Percentiles rank a stretch among this genome's conserved stretches.
phyloP scores from a whole-genome alignment of 352 stramenopile species.

The Globisporangium paddicum region DNA sequence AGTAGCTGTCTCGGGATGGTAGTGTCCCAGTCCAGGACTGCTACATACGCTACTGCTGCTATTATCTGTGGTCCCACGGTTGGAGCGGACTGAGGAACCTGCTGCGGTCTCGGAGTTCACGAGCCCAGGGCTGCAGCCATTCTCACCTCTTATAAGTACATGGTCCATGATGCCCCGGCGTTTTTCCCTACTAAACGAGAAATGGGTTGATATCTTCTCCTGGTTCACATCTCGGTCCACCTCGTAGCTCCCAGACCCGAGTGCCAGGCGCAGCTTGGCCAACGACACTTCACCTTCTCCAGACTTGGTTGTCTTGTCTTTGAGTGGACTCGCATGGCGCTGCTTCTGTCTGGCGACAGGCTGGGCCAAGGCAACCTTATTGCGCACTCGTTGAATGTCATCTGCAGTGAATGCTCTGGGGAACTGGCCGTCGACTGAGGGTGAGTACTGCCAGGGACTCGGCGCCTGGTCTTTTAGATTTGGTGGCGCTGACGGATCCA shows the following conservation, averaged over 20 bases:
- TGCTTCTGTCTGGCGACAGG: slow-evolving; percentile 10
- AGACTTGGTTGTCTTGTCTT: not conserved
- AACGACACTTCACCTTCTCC: slow-evolving; percentile 3
- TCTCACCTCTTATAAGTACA: slow-evolving; percentile 12
- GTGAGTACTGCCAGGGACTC: slow-evolving; percentile 34
- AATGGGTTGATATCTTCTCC: slow-evolving; percentile 33
- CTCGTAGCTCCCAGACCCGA: slow-evolving; percentile 55
- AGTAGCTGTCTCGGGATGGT: slow-evolving; percentile 18
- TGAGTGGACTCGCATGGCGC: slow-evolving; percentile 1
- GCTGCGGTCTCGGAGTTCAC: not conserved
- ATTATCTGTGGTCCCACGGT: not conserved
- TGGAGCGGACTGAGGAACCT: not conserved
- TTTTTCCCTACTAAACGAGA: slow-evolving; percentile 43
- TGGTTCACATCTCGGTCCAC: slow-evolving; percentile 45
- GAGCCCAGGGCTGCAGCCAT: slow-evolving; percentile 17
- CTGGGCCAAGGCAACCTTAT: not conserved
- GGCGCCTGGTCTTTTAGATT: slow-evolving; percentile 14
- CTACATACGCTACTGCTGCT: slow-evolving; percentile 1
- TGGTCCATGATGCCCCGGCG: slow-evolving; percentile 44
- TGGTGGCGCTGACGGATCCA: not conserved
- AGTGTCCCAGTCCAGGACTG: slow-evolving; percentile 13
- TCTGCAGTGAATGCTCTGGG: slow-evolving; percentile 30
- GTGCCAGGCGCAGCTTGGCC: slow-evolving; percentile 23
- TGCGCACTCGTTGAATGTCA: slow-evolving; percentile 27
- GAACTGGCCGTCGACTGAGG: slow-evolving; percentile 35